Evolutionary conservation across 2,329 filamentous ascomycete species (phyloP), one percentile per base, ranked within the genome.

Genomic region (Knufia petricola): DNA sequence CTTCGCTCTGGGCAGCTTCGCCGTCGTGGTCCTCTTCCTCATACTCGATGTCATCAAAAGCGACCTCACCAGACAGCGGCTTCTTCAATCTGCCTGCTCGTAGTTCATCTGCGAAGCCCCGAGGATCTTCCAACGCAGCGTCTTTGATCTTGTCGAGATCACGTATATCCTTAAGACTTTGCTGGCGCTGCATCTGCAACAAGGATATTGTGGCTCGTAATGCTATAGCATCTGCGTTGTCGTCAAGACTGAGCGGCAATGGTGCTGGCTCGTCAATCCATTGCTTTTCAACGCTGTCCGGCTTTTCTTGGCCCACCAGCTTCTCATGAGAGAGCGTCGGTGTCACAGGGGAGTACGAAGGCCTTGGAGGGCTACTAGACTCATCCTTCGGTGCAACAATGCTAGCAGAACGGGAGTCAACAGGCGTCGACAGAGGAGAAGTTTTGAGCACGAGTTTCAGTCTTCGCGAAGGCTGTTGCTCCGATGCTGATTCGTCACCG

Each of bases 221-320:
- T 3, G 90, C 90, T 52, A 95, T 83, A 20, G 84, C 87, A 70
- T 96, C 90, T 6, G 87, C 82, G 61, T 94, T 94, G 48, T 70
- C 66, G 46, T 68, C 69, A 50, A 72, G 67, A 24, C 67, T 70
- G 47, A 73, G 65, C 8, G 70, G 69, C 2, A 70, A 61, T 2
- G 69, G 60, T 1, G 69, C 67, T 31, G 43, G 51, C 21, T 55
- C 55, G n/a, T 58, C 55, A 38, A 59, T 51, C 51, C 52, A 58
- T 48, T 56, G 51, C 3, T 53, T 26, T 15, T 26, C 32, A 26
- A 48, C 8, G 17, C 44, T 51, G 30, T 55, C 49, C 13, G 52
- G 51, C 3, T 53, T 51, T 36, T 55, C 49, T 13, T 52, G 49
- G 17, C 49, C 39, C 15, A 51, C 34, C 26, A 61, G 49, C 40